Evolutionary conservation across 2,329 filamentous ascomycete genomes (phyloP).

Genomic region (Arthroderma uncinatum): DNA sequence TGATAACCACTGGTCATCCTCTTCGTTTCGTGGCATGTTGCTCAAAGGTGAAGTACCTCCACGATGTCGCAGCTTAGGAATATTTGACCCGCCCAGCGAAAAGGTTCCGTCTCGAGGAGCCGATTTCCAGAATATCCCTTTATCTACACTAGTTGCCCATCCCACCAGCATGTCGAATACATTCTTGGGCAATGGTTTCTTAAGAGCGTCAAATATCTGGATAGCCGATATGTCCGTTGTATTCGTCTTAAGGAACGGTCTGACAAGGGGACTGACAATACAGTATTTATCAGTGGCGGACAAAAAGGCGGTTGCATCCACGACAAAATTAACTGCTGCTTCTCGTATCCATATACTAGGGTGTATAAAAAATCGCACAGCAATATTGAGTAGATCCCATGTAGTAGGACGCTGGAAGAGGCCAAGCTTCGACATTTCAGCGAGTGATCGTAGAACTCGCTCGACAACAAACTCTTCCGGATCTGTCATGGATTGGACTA

Average conservation of each 20-base stretch:
- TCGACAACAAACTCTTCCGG: slow-evolving; percentile 91
- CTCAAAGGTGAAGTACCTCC: slow-evolving; percentile 38
- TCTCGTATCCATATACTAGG: slow-evolving; percentile 94
- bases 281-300: slow-evolving; percentile 72
- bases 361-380: slow-evolving; percentile 79
- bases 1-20: slow-evolving; percentile 87
- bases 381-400: slow-evolving; percentile 78
- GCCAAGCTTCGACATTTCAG: slow-evolving; percentile 77
- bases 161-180: slow-evolving; percentile 75
- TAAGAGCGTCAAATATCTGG: slow-evolving; percentile 67
- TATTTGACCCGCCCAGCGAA: slow-evolving; percentile 50
- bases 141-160: slow-evolving; percentile 75
- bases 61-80: slow-evolving; percentile 45
- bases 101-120: slow-evolving; percentile 60
- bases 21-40: slow-evolving; percentile 65
- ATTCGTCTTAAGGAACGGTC: slow-evolving; percentile 67
- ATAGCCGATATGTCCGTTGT: slow-evolving; percentile 61
- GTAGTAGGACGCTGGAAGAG: slow-evolving; percentile 72
- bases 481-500: slow-evolving; percentile 89
- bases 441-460: slow-evolving; percentile 74
- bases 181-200: slow-evolving; percentile 64
- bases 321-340: slow-evolving; percentile 72
- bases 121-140: slow-evolving; percentile 77
- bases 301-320: slow-evolving; percentile 62
- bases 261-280: slow-evolving; percentile 67